A percentile compares a stretch with the other conserved stretches of the same genome.
Evolutionary conservation across 208 protist species (phyloP).

Genomic region (Balamuthia mandrillaris): DNA sequence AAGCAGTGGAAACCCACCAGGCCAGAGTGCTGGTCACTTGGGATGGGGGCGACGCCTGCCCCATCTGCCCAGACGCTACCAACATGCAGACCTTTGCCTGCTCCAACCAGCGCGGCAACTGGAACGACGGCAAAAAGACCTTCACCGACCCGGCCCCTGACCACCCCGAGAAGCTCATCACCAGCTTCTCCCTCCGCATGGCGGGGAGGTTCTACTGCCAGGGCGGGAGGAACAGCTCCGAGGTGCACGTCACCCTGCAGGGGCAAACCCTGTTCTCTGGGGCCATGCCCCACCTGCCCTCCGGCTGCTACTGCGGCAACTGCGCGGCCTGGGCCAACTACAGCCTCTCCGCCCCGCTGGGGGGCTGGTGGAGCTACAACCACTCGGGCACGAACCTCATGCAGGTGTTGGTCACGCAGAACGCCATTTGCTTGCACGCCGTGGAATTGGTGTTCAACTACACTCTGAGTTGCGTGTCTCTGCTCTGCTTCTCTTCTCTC

Average conservation of each 20-base stretch:
- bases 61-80: background rate
- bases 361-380: constrained; percentile 3
- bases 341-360: background rate
- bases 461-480: too few species aligned
- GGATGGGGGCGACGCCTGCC: background rate
- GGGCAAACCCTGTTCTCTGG: background rate
- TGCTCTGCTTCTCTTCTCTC: too few species aligned
- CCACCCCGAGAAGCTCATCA: background rate
- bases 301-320: background rate
- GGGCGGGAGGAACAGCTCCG: background rate
- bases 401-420: background rate
- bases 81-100: background rate
- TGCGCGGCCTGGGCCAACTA: background rate
- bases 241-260: constrained; percentile 1
- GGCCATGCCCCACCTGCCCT: background rate
- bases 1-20: background rate
- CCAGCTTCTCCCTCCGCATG: background rate
- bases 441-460: constrained; percentile 6
- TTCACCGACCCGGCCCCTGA: background rate
- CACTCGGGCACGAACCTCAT: background rate
- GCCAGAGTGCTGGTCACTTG: background rate
- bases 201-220: background rate
- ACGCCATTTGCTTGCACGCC: constrained; percentile 9
- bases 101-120: background rate
- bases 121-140: background rate